These are phyloP conservation scores for Syzygium malaccense DNA, from an alignment of 441 rosid genomes.

Conservation along the genomic window DNA sequence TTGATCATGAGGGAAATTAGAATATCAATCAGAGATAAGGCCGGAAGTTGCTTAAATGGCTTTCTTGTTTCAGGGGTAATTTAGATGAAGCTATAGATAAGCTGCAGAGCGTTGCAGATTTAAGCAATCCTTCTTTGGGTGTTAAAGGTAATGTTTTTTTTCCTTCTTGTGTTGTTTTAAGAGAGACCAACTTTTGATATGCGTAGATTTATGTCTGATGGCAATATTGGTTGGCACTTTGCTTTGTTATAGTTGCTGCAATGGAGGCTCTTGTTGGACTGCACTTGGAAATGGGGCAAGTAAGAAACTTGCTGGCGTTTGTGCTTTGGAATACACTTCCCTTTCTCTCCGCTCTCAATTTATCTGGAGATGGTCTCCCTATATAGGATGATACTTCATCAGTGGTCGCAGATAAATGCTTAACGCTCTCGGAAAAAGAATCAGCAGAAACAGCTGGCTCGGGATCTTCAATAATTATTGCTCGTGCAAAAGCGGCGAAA, in stretches of 20 bases:
- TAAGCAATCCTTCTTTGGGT: constrained; percentile 29
- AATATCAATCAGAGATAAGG: background rate
- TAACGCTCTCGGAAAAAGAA: constrained; percentile 25
- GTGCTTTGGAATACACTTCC: background rate
- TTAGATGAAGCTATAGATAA: constrained; percentile 62
- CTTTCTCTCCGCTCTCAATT: constrained; percentile 4
- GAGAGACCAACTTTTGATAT: background rate
- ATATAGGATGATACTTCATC: constrained; percentile 79
- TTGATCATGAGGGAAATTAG: background rate
- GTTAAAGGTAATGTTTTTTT: constrained; percentile 34
- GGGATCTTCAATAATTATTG: constrained; percentile 18
- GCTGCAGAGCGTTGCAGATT: constrained; percentile 33
- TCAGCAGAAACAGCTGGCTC: constrained; percentile 12
- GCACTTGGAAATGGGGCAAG: constrained; percentile 59
- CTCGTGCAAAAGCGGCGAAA: constrained; percentile 55
- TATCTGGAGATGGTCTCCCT: constrained; percentile 28
- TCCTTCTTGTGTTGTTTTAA: background rate
- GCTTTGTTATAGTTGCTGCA: constrained; percentile 47
- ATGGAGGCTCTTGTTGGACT: constrained; percentile 78
- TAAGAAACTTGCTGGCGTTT: constrained; percentile 16
- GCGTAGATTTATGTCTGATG: background rate
- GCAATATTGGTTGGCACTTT: background rate
- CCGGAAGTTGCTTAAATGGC: background rate
- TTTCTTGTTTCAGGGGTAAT: constrained; percentile 36
- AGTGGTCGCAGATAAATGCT: constrained; percentile 55